Conservation (phyloP, 176 grass and related monocot genomes). For the Raddia distichophylla region DNA sequence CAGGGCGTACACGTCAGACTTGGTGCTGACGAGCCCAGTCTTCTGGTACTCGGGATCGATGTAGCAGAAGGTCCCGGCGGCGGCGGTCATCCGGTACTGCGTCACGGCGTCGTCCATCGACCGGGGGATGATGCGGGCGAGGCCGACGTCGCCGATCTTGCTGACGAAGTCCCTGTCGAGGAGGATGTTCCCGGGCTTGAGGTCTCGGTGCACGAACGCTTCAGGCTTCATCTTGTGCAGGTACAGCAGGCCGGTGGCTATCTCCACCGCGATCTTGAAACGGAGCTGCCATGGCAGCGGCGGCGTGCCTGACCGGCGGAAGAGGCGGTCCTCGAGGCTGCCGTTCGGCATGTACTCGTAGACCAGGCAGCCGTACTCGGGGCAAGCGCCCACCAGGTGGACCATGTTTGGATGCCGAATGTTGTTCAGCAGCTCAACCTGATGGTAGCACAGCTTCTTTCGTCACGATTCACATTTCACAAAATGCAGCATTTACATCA, state of each 20-base stretch:
- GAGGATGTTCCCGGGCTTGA: constrained; percentile 92
- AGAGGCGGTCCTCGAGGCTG: constrained; percentile 77
- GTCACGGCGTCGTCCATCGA: constrained; percentile 45
- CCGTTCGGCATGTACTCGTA: constrained; percentile 91
- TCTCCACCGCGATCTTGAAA: constrained; percentile 78
- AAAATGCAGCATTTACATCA: constrained; percentile 12
- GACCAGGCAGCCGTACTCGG: constrained; percentile 80
- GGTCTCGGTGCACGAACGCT: constrained; percentile 83
- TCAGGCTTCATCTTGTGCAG: constrained; percentile 82
- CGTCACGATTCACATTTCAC: neutral
- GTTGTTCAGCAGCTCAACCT: constrained; percentile 82
- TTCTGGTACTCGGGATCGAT: constrained; percentile 97
- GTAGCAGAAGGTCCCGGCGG: constrained; percentile 88
- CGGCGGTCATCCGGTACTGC: constrained; percentile 69
- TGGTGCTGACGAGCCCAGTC: constrained; percentile 69
- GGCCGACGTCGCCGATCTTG: constrained; percentile 86
- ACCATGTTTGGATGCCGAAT: constrained; percentile 90
- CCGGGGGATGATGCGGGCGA: constrained; percentile 74
- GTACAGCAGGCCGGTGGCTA: constrained; percentile 71
- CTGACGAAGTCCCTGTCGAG: constrained; percentile 53
- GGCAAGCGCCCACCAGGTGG: constrained; percentile 79
- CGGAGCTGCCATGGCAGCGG: constrained; percentile 69
- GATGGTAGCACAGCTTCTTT: constrained; percentile 2
- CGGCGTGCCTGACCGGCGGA: constrained; percentile 61
- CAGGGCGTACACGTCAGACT: constrained; percentile 85